Conservation (phyloP, 768 basidiomycete genomes). For the Mrakia hoshinonis region DNA sequence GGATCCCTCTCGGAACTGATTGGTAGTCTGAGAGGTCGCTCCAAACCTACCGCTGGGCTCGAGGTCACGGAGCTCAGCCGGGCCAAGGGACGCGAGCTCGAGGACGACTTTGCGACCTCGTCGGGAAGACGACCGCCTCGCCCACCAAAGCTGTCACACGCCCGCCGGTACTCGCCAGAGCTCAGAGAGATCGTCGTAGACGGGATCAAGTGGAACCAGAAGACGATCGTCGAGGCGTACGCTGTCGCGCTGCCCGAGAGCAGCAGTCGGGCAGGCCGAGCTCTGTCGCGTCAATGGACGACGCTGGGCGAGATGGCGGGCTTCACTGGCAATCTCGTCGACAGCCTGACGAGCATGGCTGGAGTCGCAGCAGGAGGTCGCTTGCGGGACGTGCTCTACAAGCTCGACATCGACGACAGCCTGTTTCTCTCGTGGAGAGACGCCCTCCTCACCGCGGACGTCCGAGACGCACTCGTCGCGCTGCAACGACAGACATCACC, state of each 20-base stretch:
- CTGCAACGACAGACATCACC: not conserved
- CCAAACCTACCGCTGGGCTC: not conserved
- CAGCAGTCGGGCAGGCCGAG: not conserved
- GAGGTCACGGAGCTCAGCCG: not conserved
- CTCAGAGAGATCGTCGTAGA: no score
- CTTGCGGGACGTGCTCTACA: not conserved
- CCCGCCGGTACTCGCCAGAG: no score
- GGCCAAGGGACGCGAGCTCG: not conserved
- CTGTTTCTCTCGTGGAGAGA: constrained; percentile 18
- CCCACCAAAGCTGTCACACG: no score
- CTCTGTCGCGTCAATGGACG: not conserved
- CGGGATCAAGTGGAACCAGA: no score
- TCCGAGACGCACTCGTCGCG: not conserved
- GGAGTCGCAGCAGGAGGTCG: not conserved
- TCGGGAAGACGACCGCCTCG: not conserved
- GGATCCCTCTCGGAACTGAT: not conserved
- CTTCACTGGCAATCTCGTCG: not conserved
- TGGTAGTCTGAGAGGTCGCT: not conserved
- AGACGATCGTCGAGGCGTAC: no score
- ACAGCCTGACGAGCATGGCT: not conserved
- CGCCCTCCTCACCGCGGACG: not conserved
- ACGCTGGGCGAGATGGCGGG: not conserved
- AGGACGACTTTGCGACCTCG: not conserved
- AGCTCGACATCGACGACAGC: constrained; percentile 1
- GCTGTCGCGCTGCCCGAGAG: not conserved